phyloP scores from a whole-genome alignment of 495 filamentous ascomycete species.

The Penicillium macrosclerotiorum region DNA sequence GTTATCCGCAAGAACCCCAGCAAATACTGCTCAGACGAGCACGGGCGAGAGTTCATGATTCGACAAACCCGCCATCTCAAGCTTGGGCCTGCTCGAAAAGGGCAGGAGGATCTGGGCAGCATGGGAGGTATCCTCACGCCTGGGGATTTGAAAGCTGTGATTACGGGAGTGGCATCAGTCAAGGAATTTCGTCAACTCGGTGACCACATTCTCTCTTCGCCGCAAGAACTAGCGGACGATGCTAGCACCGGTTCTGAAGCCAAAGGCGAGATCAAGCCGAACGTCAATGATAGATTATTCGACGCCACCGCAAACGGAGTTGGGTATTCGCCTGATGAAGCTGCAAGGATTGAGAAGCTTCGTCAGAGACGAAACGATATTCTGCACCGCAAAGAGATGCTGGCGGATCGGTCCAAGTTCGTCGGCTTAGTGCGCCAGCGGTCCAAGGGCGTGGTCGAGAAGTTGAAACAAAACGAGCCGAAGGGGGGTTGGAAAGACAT shows the following conservation, averaged over 20 bases:
- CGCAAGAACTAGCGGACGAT: slow-evolving; percentile 25
- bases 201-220: slow-evolving; percentile 44
- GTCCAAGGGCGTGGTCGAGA: slow-evolving; percentile 43
- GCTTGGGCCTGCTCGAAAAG: slow-evolving; percentile 18
- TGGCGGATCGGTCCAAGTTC: slow-evolving; percentile 44
- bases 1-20: slow-evolving; percentile 44
- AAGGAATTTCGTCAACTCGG: slow-evolving; percentile 59
- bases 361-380: slow-evolving; percentile 37
- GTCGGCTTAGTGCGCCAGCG: slow-evolving; percentile 43
- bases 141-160: slow-evolving; percentile 55
- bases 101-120: slow-evolving; percentile 47
- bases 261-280: slow-evolving; percentile 66
- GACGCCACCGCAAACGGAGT: slow-evolving; percentile 31
- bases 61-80: slow-evolving; percentile 34
- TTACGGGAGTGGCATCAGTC: slow-evolving; percentile 45
- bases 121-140: slow-evolving; percentile 57
- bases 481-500: slow-evolving; percentile 60
- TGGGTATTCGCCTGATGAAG: slow-evolving; percentile 42
- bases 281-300: slow-evolving; percentile 72
- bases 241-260: slow-evolving; percentile 7
- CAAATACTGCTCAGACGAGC: slow-evolving; percentile 71
- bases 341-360: slow-evolving; percentile 41
- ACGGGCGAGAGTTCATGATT: slow-evolving; percentile 58
- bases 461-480: slow-evolving; percentile 46
- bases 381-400: slow-evolving; percentile 41